A percentile compares a stretch with the other conserved stretches of the same genome.
Conservation (phyloP, 1,139 yeast genomes). For the Geotrichum fermentans region DNA sequence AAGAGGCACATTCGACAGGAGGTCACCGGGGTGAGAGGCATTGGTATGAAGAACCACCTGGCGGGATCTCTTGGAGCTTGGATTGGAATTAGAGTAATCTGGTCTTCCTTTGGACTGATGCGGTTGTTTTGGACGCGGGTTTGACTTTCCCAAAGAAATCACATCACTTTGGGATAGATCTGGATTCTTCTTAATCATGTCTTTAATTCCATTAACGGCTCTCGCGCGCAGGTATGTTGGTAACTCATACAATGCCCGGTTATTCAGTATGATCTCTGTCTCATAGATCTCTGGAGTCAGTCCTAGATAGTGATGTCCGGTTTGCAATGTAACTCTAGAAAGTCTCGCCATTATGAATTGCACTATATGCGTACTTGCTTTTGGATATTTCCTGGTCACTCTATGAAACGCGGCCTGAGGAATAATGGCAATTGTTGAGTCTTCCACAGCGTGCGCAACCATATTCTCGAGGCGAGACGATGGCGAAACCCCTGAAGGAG, state of each 20-base stretch:
- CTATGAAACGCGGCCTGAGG: conserved; percentile 79
- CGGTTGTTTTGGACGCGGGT: conserved; percentile 8
- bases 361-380: conserved; percentile 87
- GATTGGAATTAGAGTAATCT: neutral
- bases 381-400: conserved; percentile 71
- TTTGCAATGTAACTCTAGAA: conserved; percentile 84
- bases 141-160: conserved; percentile 11
- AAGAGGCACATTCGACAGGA: conserved; percentile 75
- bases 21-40: conserved; percentile 73
- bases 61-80: conserved; percentile 42
- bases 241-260: conserved; percentile 44
- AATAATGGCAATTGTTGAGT: conserved; percentile 85
- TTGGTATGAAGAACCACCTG: conserved; percentile 63
- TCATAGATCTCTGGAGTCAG: conserved; percentile 75
- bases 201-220: conserved; percentile 46
- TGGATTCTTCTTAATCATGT: conserved; percentile 23
- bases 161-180: conserved; percentile 2
- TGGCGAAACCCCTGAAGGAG: neutral
- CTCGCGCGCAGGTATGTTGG: conserved; percentile 63
- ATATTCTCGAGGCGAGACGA: neutral
- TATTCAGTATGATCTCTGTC: conserved; percentile 67
- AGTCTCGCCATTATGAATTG: conserved; percentile 85
- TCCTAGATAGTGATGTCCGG: conserved; percentile 82
- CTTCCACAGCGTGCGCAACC: conserved; percentile 56
- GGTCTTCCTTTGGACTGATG: neutral